Evolutionary conservation across 192 early-diverging fungal genomes (phyloP).

Genomic region (Rhizophagus clarus): DNA sequence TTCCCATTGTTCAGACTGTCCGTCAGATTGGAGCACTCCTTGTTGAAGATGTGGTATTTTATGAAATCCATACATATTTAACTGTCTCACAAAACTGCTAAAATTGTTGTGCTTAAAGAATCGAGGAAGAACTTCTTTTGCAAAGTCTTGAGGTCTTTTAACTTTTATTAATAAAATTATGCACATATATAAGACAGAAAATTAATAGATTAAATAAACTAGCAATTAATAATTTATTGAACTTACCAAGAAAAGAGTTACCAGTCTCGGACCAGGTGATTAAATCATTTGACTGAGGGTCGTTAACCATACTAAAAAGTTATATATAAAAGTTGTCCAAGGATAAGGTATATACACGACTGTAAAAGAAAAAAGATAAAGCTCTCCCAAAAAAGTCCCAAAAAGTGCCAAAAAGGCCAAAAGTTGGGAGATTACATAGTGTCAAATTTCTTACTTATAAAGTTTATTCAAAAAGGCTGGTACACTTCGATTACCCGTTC

Average conservation of each 20-base stretch:
- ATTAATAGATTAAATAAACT: neutral
- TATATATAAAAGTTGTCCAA: neutral
- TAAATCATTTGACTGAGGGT: constrained; percentile 76
- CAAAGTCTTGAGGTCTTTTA: constrained; percentile 74
- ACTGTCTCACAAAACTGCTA: constrained; percentile 86
- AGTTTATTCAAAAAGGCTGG: constrained; percentile 30
- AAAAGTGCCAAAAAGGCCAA: neutral
- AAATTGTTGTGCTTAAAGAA: constrained; percentile 95
- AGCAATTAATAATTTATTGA: neutral
- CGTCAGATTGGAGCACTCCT: constrained; percentile 79
- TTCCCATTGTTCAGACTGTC: constrained; percentile 84
- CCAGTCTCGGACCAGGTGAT: constrained; percentile 92
- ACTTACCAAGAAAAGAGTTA: constrained; percentile 77
- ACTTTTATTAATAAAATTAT: constrained; percentile 41
- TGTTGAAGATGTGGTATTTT: constrained; percentile 94
- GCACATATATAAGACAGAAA: neutral
- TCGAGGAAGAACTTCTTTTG: constrained; percentile 76
- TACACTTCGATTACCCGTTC: constrained; percentile 11
- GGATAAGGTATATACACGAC: neutral
- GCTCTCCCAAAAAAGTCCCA: neutral
- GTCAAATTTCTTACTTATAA: constrained; percentile 16
- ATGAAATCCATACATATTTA: constrained; percentile 98
- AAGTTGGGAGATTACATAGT: neutral
- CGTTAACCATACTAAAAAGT: constrained; percentile 82
- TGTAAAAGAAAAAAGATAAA: neutral